Base-by-base conservation (phyloP, 495 filamentous ascomycete genomes). In the Penicillium antarcticum region DNA sequence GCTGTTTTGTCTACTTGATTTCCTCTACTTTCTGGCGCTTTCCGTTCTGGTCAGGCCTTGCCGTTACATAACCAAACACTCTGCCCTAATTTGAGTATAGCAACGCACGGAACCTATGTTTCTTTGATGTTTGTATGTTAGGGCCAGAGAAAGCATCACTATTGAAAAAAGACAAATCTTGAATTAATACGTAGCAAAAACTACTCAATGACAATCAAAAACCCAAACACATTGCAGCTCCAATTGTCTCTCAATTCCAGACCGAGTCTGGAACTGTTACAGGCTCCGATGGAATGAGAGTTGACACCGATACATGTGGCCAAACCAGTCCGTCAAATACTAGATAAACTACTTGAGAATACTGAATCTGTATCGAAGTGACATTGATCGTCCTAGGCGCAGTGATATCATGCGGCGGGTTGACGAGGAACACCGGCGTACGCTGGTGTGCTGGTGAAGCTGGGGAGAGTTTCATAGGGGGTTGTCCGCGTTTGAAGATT, bases 261-360 rank as follows among this genome's bases (percentile, higher is more conserved):
- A 45, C 42, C 1, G 42, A 45, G 29, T 45, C 42, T 45, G 42
- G 42, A 12, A 45, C 42, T 45, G 42, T 33, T 33, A 45, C 42
- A 9, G 42, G 26, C 10, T 32, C 42, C n/a, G 42, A 45, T 19
- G 42, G 42, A 45, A 45, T 18, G 14, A 45, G 42, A 26, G 42
- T 45, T 7, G 42, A 33, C 19, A 45, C 42, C 33, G 42, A 33
- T 31, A 31, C 9, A 45, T 45, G 42, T 8, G 42, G 42, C 42
- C 42, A 45, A n/a, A 34, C 10, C 42, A 45, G 19, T 6, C 2
- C 1, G 19, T 45, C 42, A 18, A 45, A 45, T 45, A 45, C 42
- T 14, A 45, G 6, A 16, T 8, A 14, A 14, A 45, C 26, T 14
- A 45, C 42, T 12, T 45, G 29, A 45, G 42, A 45, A 14, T 45